Evolutionary conservation across 2,329 filamentous ascomycete genomes (phyloP).

Genomic region (Cladosporium cucumerinum): DNA sequence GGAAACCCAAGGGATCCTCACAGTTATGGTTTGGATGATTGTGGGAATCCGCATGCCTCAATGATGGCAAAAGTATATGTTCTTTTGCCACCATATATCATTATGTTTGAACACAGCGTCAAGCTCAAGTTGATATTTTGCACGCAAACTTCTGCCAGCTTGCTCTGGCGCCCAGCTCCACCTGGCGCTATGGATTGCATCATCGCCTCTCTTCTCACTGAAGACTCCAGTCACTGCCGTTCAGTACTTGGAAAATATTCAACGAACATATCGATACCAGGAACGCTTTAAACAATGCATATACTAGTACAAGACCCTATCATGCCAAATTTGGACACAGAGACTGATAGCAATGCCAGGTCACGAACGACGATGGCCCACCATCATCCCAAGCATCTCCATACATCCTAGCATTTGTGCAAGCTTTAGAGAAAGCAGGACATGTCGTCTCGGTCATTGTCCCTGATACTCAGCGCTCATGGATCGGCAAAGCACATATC

Average conservation of each 20-base stretch:
- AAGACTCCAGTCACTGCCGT: not conserved
- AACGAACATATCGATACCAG: not conserved
- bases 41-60: not conserved
- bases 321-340: no score
- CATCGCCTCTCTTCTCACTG: not conserved
- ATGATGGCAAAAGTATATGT: no score
- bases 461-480: conserved; percentile 86
- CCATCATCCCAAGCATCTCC: conserved; percentile 49
- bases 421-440: conserved; percentile 57
- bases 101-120: not conserved
- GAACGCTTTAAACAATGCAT: not conserved
- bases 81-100: no score
- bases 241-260: not conserved
- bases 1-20: not conserved
- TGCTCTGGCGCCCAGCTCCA: not conserved
- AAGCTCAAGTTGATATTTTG: not conserved
- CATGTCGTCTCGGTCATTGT: conserved; percentile 90
- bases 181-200: not conserved
- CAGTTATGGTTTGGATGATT: not conserved
- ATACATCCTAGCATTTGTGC: conserved; percentile 48
- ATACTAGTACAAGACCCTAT: not conserved
- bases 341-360: conserved; percentile 28
- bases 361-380: conserved; percentile 52
- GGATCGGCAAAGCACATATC: conserved; percentile 98
- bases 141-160: not conserved